Conservation (phyloP, 1,284 basidiomycete genomes). For the Mycena citricolor region DNA sequence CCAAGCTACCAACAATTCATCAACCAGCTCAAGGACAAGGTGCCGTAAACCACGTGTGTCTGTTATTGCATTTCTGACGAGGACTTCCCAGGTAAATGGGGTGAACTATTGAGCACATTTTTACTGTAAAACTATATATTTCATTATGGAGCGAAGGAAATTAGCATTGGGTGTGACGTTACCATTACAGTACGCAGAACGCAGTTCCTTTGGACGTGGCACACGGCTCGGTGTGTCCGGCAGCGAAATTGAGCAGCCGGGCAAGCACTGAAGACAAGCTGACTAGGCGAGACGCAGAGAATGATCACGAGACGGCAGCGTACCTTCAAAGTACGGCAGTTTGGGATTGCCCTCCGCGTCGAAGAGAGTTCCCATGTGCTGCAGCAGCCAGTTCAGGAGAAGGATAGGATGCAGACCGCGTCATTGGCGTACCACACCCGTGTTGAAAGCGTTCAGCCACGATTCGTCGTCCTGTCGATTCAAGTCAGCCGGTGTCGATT, state of each 20-base stretch:
- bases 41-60: slow-evolving; percentile 1
- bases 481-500: background rate
- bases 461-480: slow-evolving; percentile 18
- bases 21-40: slow-evolving; percentile 75
- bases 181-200: slow-evolving; percentile 11
- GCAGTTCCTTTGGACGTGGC: slow-evolving; percentile 17
- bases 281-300: background rate
- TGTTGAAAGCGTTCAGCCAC: slow-evolving; percentile 8
- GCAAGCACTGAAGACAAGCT: slow-evolving; percentile 15
- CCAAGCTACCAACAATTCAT: slow-evolving; percentile 97
- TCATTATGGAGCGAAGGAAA: too few relatives aligned
- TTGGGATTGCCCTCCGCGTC: slow-evolving; percentile 15
- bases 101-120: slow-evolving; percentile 18
- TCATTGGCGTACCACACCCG: slow-evolving; percentile 9
- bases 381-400: background rate
- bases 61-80: background rate
- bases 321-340: slow-evolving; percentile 20
- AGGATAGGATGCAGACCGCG: too few relatives aligned
- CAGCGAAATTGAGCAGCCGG: slow-evolving; percentile 17
- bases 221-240: slow-evolving; percentile 17
- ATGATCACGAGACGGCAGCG: background rate
- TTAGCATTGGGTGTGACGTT: too few relatives aligned
- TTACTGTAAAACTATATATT: slow-evolving; percentile 15
- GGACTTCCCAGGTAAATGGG: slow-evolving; percentile 17
- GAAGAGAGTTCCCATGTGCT: slow-evolving; percentile 19